Percentiles rank a stretch among this genome's conserved stretches.
Evolutionary conservation across 108 stramenopile species (phyloP).

Genomic region (Cyclostephanos tholiformis): DNA sequence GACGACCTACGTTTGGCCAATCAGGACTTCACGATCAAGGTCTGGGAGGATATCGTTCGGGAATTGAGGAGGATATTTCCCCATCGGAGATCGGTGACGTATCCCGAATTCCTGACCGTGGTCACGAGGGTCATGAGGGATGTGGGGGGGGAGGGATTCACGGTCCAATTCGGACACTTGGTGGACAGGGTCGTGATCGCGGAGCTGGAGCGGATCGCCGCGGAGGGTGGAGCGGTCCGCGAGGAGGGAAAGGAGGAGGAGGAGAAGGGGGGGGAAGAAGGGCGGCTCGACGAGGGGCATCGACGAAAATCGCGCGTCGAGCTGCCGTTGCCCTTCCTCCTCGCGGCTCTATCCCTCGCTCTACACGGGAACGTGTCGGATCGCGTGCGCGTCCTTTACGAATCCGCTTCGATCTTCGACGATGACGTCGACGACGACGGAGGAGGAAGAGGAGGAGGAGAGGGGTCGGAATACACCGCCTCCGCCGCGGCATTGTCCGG

Average conservation of each 20-base stretch:
- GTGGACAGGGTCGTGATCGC: constrained; percentile 76
- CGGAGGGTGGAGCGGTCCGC: constrained; percentile 3
- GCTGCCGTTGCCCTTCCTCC: constrained; percentile 55
- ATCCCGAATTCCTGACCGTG: constrained; percentile 60
- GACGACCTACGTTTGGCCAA: constrained; percentile 82
- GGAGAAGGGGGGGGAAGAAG: background rate
- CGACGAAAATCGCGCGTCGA: background rate
- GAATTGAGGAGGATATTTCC: constrained; percentile 41
- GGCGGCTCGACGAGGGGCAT: background rate
- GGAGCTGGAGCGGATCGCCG: constrained; percentile 47
- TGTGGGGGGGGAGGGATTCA: constrained; percentile 65
- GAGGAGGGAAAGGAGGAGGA: constrained; percentile 9
- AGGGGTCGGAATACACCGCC: background rate
- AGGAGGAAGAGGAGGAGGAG: background rate
- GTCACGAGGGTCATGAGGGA: constrained; percentile 58
- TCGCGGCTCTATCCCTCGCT: constrained; percentile 69
- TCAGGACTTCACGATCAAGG: constrained; percentile 58
- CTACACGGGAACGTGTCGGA: constrained; percentile 61
- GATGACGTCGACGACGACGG: background rate
- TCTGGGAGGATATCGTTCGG: constrained; percentile 55
- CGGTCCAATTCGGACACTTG: constrained; percentile 82
- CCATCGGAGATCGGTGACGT: constrained; percentile 39
- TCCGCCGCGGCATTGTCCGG: constrained; percentile 23
- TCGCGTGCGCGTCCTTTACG: constrained; percentile 66
- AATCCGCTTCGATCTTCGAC: constrained; percentile 19